Evolutionary conservation across 768 basidiomycete genomes (phyloP).

Genomic region (Naematelia encephala): DNA sequence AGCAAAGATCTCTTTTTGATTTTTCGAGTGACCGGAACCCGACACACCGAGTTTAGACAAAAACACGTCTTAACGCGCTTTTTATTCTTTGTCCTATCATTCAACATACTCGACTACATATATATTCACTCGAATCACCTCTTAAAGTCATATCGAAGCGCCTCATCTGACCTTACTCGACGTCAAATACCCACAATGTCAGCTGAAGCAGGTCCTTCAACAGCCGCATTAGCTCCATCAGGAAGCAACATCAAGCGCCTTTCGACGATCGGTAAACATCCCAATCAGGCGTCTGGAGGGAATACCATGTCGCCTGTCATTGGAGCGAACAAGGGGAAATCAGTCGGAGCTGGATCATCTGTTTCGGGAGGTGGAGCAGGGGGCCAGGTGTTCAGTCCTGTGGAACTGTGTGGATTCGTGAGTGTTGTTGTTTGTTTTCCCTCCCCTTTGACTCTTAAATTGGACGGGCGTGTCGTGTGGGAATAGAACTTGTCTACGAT

Average conservation of each 20-base stretch:
- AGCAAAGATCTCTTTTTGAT: too few relatives aligned
- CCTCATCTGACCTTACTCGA: neutral
- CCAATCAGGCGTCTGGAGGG: constrained; percentile 3
- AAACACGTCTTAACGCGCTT: too few relatives aligned
- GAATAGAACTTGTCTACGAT: neutral
- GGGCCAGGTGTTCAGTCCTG: constrained; percentile 63
- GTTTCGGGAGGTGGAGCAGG: constrained; percentile 4
- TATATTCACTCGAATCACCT: neutral
- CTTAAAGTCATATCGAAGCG: neutral
- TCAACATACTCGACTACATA: neutral
- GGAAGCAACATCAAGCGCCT: constrained; percentile 24
- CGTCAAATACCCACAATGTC: constrained; percentile 2
- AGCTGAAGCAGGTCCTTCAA: constrained; percentile 13
- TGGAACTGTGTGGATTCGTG: constrained; percentile 91
- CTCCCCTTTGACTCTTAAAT: neutral
- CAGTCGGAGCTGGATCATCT: neutral
- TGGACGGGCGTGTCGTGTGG: neutral
- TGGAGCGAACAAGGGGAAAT: constrained; percentile 1
- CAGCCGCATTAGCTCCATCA: constrained; percentile 18
- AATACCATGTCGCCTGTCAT: neutral
- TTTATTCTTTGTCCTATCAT: neutral
- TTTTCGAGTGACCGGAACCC: too few relatives aligned
- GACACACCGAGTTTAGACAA: too few relatives aligned
- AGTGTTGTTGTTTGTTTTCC: constrained; percentile 47
- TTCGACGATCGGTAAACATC: constrained; percentile 16